Evolutionary conservation across 2,329 filamentous ascomycete genomes (phyloP).

Genomic region (Coniochaeta hoffmannii): DNA sequence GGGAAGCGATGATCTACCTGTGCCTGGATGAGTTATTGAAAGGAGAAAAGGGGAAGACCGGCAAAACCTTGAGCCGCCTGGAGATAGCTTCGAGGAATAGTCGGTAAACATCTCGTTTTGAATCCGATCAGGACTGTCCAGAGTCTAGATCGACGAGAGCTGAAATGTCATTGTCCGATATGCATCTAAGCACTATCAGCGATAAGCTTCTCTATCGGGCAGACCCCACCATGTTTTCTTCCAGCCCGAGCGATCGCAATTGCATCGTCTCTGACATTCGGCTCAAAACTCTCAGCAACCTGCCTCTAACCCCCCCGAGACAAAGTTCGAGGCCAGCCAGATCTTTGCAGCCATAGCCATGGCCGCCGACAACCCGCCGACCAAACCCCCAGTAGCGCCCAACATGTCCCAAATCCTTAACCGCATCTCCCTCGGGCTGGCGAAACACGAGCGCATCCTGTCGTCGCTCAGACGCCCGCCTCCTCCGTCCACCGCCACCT

Average conservation of each 20-base stretch:
- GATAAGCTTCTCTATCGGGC: not conserved
- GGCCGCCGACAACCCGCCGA: not conserved
- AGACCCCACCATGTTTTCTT: not conserved
- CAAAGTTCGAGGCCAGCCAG: too few species aligned
- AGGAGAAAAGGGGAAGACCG: too few species aligned
- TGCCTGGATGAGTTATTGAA: too few species aligned
- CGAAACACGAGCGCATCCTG: constrained; percentile 26
- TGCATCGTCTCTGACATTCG: too few species aligned
- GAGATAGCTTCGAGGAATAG: too few species aligned
- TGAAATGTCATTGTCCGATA: not conserved
- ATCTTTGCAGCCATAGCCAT: not conserved
- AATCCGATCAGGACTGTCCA: not conserved
- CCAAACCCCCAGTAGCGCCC: constrained; percentile 24
- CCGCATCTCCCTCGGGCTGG: constrained; percentile 31
- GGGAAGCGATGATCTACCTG: too few species aligned
- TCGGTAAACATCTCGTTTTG: too few species aligned
- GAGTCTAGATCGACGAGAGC: not conserved
- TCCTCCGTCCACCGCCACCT: constrained; percentile 3
- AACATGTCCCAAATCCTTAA: constrained; percentile 32
- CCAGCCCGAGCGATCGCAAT: not conserved
- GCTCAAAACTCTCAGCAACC: too few species aligned
- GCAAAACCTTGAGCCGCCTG: too few species aligned
- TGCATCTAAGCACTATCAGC: not conserved
- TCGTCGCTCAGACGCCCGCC: constrained; percentile 14
- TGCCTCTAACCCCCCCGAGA: too few species aligned